Base-by-base conservation (phyloP, 805 yeast genomes). In the Candida insectalens region DNA sequence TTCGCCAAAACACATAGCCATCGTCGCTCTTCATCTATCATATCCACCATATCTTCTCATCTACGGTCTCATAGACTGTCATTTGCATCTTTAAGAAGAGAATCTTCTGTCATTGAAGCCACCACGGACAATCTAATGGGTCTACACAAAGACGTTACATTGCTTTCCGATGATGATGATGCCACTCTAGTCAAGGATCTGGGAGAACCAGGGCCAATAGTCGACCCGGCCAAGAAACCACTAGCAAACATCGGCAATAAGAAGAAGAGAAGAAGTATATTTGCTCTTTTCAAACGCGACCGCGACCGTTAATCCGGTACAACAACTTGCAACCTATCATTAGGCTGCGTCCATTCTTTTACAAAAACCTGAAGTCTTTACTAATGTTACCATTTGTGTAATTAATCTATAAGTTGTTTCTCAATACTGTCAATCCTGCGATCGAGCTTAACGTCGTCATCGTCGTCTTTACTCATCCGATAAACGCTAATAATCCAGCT, bases 161-260 rank as follows among this genome's bases (percentile, higher is more conserved):
- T 50, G n/a, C 39, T 46, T 5, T 42, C 36, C 25, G 55, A 52
- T 33, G 52, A 52, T 33, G n/a, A n/a, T n/a, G n/a, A n/a, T n/a
- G 36, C 39, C 16, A 51, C 55, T 4, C 27, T 52, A 20, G 49
- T 51, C 6, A 53, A 44, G 22, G 53, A 49, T 12, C 19, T 53
- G 12, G 59, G 59, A 27, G 58, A 55, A 32, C 60, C 60, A 4
- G 60, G 60, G 10, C 60, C 60, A n/a, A 55, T 55, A 50, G 36
- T 54, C 30, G 46, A 47, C 32, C 33, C 17, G 17, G 15, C 15
- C n/a, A 25, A 19, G 9, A 18, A 21, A 19, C 28, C 33, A 7
- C 18, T 29, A 15, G 13, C 22, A 12, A 23, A 34, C 19, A 28
- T 27, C 8, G 22, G 25, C 14, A 34, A 34, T 22, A 20, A 19